Evolutionary conservation across 768 basidiomycete genomes (phyloP).

Genomic region (Cyclocybe cylindracea): DNA sequence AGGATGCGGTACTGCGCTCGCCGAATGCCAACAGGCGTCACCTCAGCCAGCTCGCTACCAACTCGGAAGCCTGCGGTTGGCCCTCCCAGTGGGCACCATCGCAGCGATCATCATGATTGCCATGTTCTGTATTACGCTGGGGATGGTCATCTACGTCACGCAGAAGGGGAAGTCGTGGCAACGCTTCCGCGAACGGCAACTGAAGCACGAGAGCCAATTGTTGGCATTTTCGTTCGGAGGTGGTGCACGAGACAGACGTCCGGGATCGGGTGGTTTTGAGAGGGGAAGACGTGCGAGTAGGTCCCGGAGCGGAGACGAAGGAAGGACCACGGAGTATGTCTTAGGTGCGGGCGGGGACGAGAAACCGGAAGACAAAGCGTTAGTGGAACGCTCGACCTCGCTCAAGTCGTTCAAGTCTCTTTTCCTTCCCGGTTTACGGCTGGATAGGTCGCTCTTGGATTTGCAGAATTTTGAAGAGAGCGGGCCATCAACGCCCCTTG

Average conservation of each 20-base stretch:
- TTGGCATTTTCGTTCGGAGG: too few relatives aligned
- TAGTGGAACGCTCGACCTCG: not conserved
- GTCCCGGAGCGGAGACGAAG: too few relatives aligned
- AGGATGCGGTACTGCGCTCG: too few relatives aligned
- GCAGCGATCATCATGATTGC: slow-evolving; percentile 1
- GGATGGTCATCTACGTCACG: not conserved
- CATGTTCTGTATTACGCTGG: not conserved
- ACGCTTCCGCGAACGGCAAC: not conserved
- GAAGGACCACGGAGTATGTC: too few relatives aligned
- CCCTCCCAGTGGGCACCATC: not conserved
- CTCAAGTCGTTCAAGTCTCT: not conserved
- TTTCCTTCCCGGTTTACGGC: not conserved
- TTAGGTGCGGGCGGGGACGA: too few relatives aligned
- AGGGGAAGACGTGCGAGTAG: too few relatives aligned
- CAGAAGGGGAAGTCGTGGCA: not conserved
- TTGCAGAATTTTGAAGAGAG: not conserved
- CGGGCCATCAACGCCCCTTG: too few relatives aligned
- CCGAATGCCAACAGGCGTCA: too few relatives aligned
- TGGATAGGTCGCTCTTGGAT: not conserved
- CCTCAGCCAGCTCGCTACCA: not conserved
- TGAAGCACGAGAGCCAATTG: not conserved
- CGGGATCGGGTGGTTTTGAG: too few relatives aligned
- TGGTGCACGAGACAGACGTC: too few relatives aligned
- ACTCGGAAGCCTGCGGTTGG: not conserved
- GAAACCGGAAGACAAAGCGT: too few relatives aligned